Base-by-base conservation (phyloP, 257 asterid genomes). In the Solanum tacnaense region DNA sequence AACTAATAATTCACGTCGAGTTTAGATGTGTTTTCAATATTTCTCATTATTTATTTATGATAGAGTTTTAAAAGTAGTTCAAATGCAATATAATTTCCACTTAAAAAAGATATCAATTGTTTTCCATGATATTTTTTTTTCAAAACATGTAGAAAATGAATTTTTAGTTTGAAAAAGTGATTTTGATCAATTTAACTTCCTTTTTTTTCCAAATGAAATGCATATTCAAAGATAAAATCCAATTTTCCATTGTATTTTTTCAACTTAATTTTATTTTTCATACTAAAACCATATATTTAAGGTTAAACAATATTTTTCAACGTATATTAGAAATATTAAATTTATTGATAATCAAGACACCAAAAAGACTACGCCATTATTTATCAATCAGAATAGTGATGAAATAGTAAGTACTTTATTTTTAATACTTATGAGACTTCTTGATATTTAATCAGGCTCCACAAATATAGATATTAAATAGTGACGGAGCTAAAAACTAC, bases 181-280 rank as follows among this genome's bases (percentile, higher is more conserved):
- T 65, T 65, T 10, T 5, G 7, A 65, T 10, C 7, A n/a, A 65
- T 60, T 60, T 39, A 36, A 36, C 41, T 36, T 36, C 41, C 41
- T 0, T 0, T 5, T 1, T 3, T 1, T 0, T 18, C 1, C 15
- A n/a, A n/a, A n/a, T n/a, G 2, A n/a, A 23, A 65, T 65, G 31
- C 15, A 65, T 65, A 25, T n/a, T 4, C n/a, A 56, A 56, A 56
- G n/a, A 56, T 2, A 56, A 44, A 44, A 56, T 16, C 8, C 5
- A 44, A 44, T 44, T 44, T 39, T 9, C 15, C 13, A 44, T 44
- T 44, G 12, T 11, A 44, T 12, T 12, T 44, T 44, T 44, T 12
- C 52, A 44, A 12, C 16, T 44, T 44, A 44, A 39, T 20, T 58
- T 20, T 60, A 9, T 60, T 60, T 23, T 60, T 9, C 29, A 2